Evolutionary conservation across 106 monocot genomes (phyloP).

Genomic region (Platanthera guangdongensis): DNA sequence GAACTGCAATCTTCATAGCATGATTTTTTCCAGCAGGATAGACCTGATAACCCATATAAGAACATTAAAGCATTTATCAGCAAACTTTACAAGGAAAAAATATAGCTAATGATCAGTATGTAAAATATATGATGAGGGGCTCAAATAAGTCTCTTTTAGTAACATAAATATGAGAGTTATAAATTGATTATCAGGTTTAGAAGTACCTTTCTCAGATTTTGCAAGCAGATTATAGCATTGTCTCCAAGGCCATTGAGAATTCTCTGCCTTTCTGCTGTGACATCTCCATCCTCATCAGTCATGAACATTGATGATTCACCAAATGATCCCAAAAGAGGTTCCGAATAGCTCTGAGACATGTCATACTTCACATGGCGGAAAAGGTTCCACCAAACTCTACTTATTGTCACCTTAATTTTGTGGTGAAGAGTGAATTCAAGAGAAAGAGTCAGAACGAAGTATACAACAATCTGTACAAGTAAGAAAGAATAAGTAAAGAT

Average conservation of each 20-base stretch:
- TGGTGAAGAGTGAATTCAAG: constrained; percentile 42
- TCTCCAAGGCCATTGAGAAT: constrained; percentile 43
- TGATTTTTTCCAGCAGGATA: constrained; percentile 36
- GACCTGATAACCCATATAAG: constrained; percentile 37
- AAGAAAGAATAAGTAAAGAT: constrained; percentile 12
- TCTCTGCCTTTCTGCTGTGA: constrained; percentile 60
- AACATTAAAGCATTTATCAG: constrained; percentile 5
- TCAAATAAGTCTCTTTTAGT: not conserved
- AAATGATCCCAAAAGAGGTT: constrained; percentile 52
- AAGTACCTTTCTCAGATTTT: constrained; percentile 69
- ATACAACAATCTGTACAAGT: constrained; percentile 46
- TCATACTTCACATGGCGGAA: constrained; percentile 11
- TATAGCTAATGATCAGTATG: not conserved
- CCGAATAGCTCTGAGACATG: constrained; percentile 17
- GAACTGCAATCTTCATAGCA: constrained; percentile 63
- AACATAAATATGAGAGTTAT: not conserved
- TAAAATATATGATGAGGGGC: not conserved
- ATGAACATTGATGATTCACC: constrained; percentile 17
- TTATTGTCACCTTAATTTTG: constrained; percentile 31
- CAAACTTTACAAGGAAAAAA: not conserved
- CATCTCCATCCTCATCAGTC: constrained; percentile 70
- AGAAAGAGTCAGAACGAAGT: constrained; percentile 52
- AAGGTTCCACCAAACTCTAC: constrained; percentile 34
- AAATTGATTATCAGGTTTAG: not conserved
- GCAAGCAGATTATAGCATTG: constrained; percentile 65